A percentile compares a stretch with the other conserved stretches of the same genome.
Conservation (phyloP, 2,329 filamentous ascomycete genomes). For the Amylocarpus encephaloides region DNA sequence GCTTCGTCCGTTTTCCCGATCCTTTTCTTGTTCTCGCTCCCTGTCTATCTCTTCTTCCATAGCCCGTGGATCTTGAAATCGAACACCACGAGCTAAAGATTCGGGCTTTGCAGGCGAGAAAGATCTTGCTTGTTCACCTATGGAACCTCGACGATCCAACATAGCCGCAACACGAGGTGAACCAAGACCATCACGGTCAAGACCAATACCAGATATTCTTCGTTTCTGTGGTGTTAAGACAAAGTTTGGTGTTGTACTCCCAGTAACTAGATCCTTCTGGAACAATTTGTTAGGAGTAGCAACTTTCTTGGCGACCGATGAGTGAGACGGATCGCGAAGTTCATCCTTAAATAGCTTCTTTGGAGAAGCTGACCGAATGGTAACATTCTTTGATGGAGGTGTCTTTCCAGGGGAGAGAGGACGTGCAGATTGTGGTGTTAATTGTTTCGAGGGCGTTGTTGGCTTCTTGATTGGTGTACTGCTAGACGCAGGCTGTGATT, state of each 20-base stretch:
- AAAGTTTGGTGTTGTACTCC: slow-evolving; percentile 55
- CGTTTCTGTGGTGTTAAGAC: slow-evolving; percentile 56
- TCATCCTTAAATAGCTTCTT: slow-evolving; percentile 40
- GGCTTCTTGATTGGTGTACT: slow-evolving; percentile 31
- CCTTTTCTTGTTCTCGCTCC: slow-evolving; percentile 54
- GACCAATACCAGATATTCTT: slow-evolving; percentile 60
- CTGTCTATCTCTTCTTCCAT: slow-evolving; percentile 58
- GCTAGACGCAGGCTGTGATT: slow-evolving; percentile 17
- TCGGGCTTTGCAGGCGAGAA: slow-evolving; percentile 51
- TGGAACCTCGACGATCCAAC: slow-evolving; percentile 64
- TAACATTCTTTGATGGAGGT: slow-evolving; percentile 41
- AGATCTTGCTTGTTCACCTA: slow-evolving; percentile 57
- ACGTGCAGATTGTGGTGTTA: slow-evolving; percentile 39
- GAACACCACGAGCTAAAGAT: slow-evolving; percentile 40
- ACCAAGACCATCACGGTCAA: slow-evolving; percentile 64
- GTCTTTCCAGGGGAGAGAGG: slow-evolving; percentile 45
- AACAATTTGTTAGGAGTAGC: slow-evolving; percentile 43
- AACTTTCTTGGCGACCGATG: slow-evolving; percentile 32
- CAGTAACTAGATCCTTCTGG: slow-evolving; percentile 45
- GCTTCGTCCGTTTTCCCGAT: slow-evolving; percentile 52
- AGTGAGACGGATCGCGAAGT: slow-evolving; percentile 31
- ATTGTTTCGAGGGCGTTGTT: slow-evolving; percentile 34
- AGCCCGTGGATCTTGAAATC: slow-evolving; percentile 59
- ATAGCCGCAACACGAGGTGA: slow-evolving; percentile 68
- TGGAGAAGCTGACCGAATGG: slow-evolving; percentile 42